Percentiles rank a stretch among this genome's conserved stretches.
Conservation (phyloP, 2,329 filamentous ascomycete genomes). For the Zasmidium cellare region DNA sequence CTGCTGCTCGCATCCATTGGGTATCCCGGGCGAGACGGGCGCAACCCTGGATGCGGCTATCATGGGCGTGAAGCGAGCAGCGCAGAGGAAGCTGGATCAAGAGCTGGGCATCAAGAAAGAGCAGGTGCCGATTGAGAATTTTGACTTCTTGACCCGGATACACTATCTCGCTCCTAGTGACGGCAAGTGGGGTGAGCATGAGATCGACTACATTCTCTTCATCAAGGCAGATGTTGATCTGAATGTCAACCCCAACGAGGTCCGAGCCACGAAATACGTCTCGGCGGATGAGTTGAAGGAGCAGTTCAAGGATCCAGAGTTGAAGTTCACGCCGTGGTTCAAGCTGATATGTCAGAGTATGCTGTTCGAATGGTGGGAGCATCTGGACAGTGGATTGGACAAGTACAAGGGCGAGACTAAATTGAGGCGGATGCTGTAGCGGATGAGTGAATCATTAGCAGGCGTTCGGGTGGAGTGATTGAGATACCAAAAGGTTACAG, state of each 20-base stretch:
- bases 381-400: conserved; percentile 77
- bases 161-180: conserved; percentile 98
- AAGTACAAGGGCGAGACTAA: conserved; percentile 82
- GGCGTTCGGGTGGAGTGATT: too few species aligned
- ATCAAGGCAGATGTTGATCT: conserved; percentile 92
- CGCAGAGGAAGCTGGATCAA: conserved; percentile 89
- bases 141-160: conserved; percentile 92
- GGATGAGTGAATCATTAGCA: too few species aligned
- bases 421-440: conserved; percentile 74
- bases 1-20: conserved; percentile 95
- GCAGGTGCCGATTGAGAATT: conserved; percentile 88
- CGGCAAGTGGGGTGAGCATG: conserved; percentile 98
- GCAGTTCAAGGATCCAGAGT: conserved; percentile 76
- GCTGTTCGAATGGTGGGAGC: conserved; percentile 97
- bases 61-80: conserved; percentile 84
- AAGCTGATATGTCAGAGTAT: conserved; percentile 97
- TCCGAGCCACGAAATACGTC: conserved; percentile 80
- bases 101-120: conserved; percentile 88
- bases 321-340: conserved; percentile 98
- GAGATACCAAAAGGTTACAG: too few species aligned
- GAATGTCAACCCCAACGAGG: conserved; percentile 82
- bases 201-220: conserved; percentile 99
- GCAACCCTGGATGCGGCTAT: conserved; percentile 76
- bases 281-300: conserved; percentile 76
- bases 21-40: conserved; percentile 88